Evolutionary conservation across 2,329 filamentous ascomycete species (phyloP).

Genomic region (Aspergillus brasiliensis): DNA sequence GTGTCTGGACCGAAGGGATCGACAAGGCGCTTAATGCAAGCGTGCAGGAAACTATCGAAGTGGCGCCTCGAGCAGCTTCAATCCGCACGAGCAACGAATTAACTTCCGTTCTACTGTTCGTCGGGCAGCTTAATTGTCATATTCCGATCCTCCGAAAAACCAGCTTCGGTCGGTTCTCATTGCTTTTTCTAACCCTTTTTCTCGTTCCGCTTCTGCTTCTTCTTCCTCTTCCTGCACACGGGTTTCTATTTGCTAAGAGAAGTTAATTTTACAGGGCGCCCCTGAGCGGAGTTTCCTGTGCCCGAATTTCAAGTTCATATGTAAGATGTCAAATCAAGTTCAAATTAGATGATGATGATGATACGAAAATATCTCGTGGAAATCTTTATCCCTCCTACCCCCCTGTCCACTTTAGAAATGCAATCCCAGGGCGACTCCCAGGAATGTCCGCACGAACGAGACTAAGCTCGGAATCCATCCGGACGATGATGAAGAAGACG

Average conservation of each 20-base stretch:
- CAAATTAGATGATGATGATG: too few species aligned
- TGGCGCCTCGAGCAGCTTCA: conserved; percentile 12
- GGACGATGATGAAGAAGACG: background rate
- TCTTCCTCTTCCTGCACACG: background rate
- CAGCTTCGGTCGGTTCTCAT: background rate
- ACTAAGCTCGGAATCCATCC: background rate
- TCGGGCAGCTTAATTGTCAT: background rate
- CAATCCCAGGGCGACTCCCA: background rate
- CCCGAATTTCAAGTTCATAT: background rate
- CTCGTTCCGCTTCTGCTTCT: background rate
- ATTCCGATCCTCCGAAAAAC: background rate
- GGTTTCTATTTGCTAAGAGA: background rate
- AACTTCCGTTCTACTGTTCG: background rate
- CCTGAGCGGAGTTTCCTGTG: conserved; percentile 1
- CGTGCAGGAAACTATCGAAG: conserved; percentile 15
- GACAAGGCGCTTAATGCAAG: background rate
- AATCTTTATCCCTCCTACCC: too few species aligned
- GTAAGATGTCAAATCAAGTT: background rate
- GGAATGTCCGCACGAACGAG: background rate
- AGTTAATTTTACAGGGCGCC: background rate
- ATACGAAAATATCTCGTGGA: too few species aligned
- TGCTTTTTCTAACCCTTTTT: background rate
- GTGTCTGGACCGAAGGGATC: background rate
- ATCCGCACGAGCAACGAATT: background rate
- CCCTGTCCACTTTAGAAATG: background rate